These are phyloP conservation scores for Zygnema cylindricum DNA, from an alignment of 139 green algal genomes.

Conservation along the genomic window DNA sequence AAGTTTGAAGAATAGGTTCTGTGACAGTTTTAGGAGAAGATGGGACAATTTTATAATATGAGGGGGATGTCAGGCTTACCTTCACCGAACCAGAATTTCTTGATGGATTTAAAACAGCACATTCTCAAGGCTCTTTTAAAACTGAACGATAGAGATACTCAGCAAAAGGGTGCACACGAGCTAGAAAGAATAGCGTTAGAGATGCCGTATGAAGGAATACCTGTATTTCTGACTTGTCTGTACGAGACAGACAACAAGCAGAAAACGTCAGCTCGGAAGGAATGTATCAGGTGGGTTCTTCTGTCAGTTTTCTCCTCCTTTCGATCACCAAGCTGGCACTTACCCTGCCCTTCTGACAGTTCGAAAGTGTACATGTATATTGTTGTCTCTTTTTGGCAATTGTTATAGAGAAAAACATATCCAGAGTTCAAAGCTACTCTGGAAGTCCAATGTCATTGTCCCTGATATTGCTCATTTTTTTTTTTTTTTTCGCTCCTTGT, in stretches of 20 bases:
- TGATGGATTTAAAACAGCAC: constrained; percentile 27
- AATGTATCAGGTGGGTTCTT: constrained; percentile 16
- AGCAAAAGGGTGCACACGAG: constrained; percentile 13
- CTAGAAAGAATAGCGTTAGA: constrained; percentile 15
- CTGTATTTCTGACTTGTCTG: constrained; percentile 26
- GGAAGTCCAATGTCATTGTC: too few relatives aligned
- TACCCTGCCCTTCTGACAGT: too few relatives aligned
- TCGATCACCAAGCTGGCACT: too few relatives aligned
- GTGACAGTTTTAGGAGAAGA: too few relatives aligned
- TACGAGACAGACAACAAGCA: constrained; percentile 32
- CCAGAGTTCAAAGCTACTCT: too few relatives aligned
- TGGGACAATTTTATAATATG: background rate
- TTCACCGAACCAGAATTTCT: background rate
- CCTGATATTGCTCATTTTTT: too few relatives aligned
- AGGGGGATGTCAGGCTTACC: background rate
- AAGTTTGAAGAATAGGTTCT: too few relatives aligned
- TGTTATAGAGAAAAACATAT: too few relatives aligned
- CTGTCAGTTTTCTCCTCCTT: too few relatives aligned
- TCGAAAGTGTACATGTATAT: too few relatives aligned
- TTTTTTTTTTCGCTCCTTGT: too few relatives aligned
- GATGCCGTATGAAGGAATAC: constrained; percentile 18
- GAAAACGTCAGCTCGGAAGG: constrained; percentile 21
- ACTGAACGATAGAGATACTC: constrained; percentile 34
- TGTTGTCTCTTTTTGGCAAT: too few relatives aligned
- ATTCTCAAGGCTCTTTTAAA: constrained; percentile 26